Percentiles rank a stretch among this genome's conserved stretches.
phyloP scores from a whole-genome alignment of 2,329 filamentous ascomycete genomes.

The Blastomyces emzantsi region DNA sequence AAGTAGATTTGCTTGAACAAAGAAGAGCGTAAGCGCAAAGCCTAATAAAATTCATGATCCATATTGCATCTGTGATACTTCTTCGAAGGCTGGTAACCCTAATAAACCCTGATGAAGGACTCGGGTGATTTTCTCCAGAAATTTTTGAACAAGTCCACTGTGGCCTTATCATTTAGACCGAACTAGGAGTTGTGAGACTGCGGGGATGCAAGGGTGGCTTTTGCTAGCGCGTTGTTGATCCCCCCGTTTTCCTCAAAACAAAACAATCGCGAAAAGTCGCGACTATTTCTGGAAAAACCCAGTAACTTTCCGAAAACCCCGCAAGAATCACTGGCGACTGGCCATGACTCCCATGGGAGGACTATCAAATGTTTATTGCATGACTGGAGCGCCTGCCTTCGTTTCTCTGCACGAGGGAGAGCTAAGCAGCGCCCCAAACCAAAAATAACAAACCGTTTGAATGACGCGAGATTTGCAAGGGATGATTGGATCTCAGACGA shows the following conservation, averaged over 20 bases:
- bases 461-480: slow-evolving; percentile 14
- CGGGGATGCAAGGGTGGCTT: background rate
- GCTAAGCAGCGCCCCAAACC: no score
- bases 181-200: background rate
- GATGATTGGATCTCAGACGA: slow-evolving; percentile 14
- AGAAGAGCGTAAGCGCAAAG: background rate
- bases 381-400: background rate
- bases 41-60: background rate
- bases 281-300: slow-evolving; percentile 1
- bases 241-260: background rate
- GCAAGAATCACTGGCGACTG: background rate
- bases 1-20: background rate
- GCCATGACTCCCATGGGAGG: background rate
- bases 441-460: slow-evolving; percentile 10
- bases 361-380: background rate
- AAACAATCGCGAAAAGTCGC: slow-evolving; percentile 1
- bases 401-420: background rate
- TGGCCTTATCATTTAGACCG: background rate
- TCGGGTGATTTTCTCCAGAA: background rate
- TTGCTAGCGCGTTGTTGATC: slow-evolving; percentile 3
- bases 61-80: background rate
- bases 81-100: no score
- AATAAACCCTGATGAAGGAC: background rate
- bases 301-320: background rate
- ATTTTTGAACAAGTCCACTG: background rate